Evolutionary conservation across 2,329 filamentous ascomycete genomes (phyloP).

Genomic region (Penicillium sp.): DNA sequence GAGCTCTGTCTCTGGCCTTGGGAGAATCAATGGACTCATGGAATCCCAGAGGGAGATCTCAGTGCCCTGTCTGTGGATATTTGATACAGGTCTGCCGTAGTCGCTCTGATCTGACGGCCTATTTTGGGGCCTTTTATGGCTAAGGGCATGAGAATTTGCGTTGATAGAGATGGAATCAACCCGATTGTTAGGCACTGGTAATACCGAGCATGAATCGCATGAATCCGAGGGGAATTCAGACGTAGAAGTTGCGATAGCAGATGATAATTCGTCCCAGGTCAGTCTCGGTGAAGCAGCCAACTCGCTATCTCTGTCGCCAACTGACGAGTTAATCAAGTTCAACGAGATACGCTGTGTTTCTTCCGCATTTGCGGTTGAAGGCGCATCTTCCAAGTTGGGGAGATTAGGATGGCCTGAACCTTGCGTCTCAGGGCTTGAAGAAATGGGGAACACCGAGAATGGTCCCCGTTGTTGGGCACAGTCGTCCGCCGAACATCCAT

Average conservation of each 20-base stretch:
- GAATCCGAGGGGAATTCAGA: background rate
- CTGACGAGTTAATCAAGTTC: background rate
- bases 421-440: background rate
- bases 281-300: background rate
- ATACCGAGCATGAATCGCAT: background rate
- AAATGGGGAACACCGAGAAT: constrained; percentile 24
- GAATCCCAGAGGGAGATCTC: background rate
- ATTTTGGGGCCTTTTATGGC: background rate
- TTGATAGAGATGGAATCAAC: background rate
- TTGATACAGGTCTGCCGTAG: background rate
- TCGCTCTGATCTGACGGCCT: background rate
- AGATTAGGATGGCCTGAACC: background rate
- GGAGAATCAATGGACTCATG: constrained; percentile 10
- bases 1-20: constrained; percentile 21
- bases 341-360: background rate
- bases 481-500: constrained; percentile 15
- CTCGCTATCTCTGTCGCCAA: background rate
- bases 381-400: background rate
- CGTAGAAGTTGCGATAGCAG: background rate
- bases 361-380: background rate
- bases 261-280: background rate
- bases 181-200: background rate
- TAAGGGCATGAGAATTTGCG: background rate
- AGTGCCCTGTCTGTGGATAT: background rate
- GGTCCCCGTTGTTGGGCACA: constrained; percentile 19